phyloP scores from a whole-genome alignment of 345 rosid species.

The Stellera chamaejasme region DNA sequence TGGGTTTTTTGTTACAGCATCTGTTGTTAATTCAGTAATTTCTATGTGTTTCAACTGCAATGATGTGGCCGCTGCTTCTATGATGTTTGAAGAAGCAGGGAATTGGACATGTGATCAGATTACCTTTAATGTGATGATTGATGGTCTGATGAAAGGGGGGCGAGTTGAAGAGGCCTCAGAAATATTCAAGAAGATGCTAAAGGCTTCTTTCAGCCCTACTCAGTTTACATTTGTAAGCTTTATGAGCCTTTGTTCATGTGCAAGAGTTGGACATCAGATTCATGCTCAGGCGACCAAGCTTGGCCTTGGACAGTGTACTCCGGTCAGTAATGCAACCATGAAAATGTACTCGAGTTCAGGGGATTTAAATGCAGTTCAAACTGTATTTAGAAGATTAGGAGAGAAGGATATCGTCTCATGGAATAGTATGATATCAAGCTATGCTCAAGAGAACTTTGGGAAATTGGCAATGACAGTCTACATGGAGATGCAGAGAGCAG shows the following conservation, averaged over 20 bases:
- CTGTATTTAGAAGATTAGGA: conserved; percentile 37
- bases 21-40: conserved; percentile 59
- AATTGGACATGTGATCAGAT: conserved; percentile 34
- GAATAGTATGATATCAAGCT: conserved; percentile 67
- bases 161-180: conserved; percentile 30
- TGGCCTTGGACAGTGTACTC: conserved; percentile 45
- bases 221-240: conserved; percentile 51
- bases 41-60: conserved; percentile 55
- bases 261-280: conserved; percentile 30
- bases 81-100: conserved; percentile 44
- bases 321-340: conserved; percentile 53
- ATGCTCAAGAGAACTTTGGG: conserved; percentile 34
- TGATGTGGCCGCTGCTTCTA: conserved; percentile 24
- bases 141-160: conserved; percentile 39
- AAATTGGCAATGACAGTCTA: conserved; percentile 34
- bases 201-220: conserved; percentile 41
- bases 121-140: conserved; percentile 64
- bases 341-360: conserved; percentile 48
- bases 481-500: conserved; percentile 39
- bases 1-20: conserved; percentile 33
- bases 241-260: conserved; percentile 38
- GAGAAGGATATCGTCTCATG: conserved; percentile 67
- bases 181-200: conserved; percentile 43
- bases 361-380: conserved; percentile 26
- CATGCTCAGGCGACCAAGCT: conserved; percentile 44